Conservation (phyloP, 148 eudicot species). For the Chenopodium album region DNA sequence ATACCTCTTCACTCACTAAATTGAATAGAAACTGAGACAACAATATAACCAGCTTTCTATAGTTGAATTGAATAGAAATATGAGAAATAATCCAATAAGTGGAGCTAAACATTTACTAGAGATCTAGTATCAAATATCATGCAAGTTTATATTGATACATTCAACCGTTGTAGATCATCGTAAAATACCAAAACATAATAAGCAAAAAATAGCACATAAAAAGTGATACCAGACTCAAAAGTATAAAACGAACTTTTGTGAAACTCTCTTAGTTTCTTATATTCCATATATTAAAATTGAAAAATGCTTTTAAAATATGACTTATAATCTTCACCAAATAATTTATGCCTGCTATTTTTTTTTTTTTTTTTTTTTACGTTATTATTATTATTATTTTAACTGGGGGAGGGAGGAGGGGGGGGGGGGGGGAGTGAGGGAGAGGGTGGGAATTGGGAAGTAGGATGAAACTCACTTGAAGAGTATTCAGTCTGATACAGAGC, state of each 20-base stretch:
- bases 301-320: neutral
- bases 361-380: neutral
- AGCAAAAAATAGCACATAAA: too few species aligned
- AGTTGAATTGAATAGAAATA: neutral
- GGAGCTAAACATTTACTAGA: neutral
- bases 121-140: neutral
- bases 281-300: neutral
- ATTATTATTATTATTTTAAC: too few species aligned
- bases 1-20: neutral
- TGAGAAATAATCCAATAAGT: neutral
- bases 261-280: neutral
- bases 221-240: neutral
- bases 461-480: conserved; percentile 65
- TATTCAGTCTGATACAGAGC: conserved; percentile 84
- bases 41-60: neutral
- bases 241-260: neutral
- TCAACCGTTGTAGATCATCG: neutral
- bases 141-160: neutral
- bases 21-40: neutral
- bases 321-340: neutral
- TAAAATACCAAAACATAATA: too few species aligned
- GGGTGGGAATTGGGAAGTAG: neutral
- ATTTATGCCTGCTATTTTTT: neutral
- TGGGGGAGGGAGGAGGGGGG: neutral
- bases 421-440: neutral